Base-by-base conservation (phyloP, 345 rosid genomes). In the Turnera subulata region DNA sequence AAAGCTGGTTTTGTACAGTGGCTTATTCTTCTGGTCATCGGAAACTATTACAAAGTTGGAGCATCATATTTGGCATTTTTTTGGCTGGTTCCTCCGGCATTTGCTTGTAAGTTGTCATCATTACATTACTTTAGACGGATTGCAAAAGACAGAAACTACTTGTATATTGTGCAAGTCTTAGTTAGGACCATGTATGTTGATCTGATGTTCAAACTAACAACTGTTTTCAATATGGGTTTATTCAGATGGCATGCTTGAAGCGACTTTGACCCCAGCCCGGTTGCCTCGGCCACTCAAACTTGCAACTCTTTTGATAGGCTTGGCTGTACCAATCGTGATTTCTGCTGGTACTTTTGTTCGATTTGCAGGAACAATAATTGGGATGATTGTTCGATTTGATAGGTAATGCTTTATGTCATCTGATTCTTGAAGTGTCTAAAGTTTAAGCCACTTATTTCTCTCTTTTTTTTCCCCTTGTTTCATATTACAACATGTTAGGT, bases 81-180 rank as follows among this genome's bases (percentile, higher is more conserved):
- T 67, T 93, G 97, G 97, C 81, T 93, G 35, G 80, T 73, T 76
- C 84, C 91, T 22, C 99, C 99, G n/a, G 91, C 94, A 60, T 86
- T 89, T 78, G 78, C 99, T 67, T 93, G 99, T 93, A 84, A 93
- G 94, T 67, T 56, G n/a, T 50, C 44, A 29, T 29, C 57, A 43
- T 56, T 56, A 44, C 21, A 25, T n/a, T 3, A n/a, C 45, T 56
- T 29, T 4, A 3, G 5, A 29, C 35, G 4, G 35, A 3, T 29
- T 8, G 8, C 5, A 29, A 4, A 29, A 29, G 35, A 29, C 35
- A 29, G 35, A 29, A 29, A 29, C 35, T 29, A 29, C 4, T 8
- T 29, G 35, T 29, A 8, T 8, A 29, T 8, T 29, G 35, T 29
- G 35, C 35, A 29, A 3, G 35, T 29, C 4, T 29, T 29, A 29